Evolutionary conservation across 73 alveolate species (phyloP).

Genomic region (Symbiodinium natans): DNA sequence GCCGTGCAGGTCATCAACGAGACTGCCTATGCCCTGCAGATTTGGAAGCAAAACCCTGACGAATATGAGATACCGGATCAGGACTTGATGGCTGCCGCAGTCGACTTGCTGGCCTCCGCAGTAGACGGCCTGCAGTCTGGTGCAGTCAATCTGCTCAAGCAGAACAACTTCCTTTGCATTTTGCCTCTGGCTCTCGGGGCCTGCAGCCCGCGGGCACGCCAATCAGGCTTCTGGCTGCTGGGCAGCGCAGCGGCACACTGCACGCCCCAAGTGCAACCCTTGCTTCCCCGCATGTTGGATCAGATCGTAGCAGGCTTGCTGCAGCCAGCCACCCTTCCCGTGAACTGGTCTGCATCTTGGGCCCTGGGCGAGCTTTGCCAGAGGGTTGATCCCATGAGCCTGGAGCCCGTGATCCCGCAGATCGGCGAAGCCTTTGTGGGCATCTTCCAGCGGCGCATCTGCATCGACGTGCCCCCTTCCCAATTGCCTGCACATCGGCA

Average conservation of each 20-base stretch:
- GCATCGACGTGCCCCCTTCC: neutral
- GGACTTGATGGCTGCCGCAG: neutral
- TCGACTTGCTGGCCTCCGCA: neutral
- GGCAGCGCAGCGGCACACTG: neutral
- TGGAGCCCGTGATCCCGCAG: neutral
- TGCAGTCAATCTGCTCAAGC: neutral
- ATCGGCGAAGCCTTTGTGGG: neutral
- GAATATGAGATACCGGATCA: neutral
- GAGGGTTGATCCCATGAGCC: neutral
- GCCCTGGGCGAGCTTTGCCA: constrained; percentile 9
- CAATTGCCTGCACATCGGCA: neutral
- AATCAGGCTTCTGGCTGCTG: neutral
- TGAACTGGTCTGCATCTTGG: neutral
- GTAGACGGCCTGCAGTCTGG: neutral
- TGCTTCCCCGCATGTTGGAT: neutral
- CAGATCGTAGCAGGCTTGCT: neutral
- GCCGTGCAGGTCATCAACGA: neutral
- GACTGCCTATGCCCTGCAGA: neutral
- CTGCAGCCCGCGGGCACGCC: neutral
- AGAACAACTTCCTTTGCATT: neutral
- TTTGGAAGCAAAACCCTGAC: neutral
- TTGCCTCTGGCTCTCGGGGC: neutral
- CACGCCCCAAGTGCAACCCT: neutral
- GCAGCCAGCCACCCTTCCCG: neutral
- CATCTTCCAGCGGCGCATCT: neutral